These are phyloP conservation scores for Trametes villosa DNA, from an alignment of 768 basidiomycete genomes.

Conservation along the genomic window DNA sequence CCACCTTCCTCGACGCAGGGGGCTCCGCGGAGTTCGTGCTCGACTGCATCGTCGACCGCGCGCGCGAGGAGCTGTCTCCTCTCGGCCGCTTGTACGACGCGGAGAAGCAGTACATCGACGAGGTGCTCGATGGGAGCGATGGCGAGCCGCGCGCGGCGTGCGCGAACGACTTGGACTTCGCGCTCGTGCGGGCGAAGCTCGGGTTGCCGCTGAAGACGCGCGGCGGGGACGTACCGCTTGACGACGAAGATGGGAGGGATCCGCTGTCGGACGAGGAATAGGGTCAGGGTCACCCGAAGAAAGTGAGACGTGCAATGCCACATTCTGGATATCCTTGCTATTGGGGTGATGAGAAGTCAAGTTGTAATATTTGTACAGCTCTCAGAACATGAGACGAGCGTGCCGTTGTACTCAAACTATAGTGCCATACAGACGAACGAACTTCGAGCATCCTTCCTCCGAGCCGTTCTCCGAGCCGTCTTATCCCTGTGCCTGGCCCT, in stretches of 20 bases:
- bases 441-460: too few species aligned
- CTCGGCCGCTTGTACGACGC: conserved; percentile 31
- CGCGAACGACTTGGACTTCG: conserved; percentile 38
- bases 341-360: too few species aligned
- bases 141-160: conserved; percentile 31
- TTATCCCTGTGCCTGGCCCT: too few species aligned
- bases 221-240: neutral
- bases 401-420: too few species aligned
- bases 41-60: conserved; percentile 35
- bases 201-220: conserved; percentile 28
- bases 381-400: too few species aligned
- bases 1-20: conserved; percentile 31
- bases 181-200: conserved; percentile 33
- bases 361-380: too few species aligned
- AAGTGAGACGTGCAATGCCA: too few species aligned
- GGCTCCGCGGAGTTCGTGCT: conserved; percentile 35
- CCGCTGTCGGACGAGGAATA: neutral
- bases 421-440: too few species aligned
- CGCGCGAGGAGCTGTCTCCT: conserved; percentile 31
- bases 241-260: neutral
- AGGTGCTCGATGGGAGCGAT: conserved; percentile 8
- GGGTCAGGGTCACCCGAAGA: too few species aligned
- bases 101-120: conserved; percentile 26
- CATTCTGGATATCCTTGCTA: too few species aligned
- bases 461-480: too few species aligned